These are phyloP conservation scores for Chlorociboria aeruginascens DNA, from an alignment of 495 filamentous ascomycete species.

Conservation along the genomic window DNA sequence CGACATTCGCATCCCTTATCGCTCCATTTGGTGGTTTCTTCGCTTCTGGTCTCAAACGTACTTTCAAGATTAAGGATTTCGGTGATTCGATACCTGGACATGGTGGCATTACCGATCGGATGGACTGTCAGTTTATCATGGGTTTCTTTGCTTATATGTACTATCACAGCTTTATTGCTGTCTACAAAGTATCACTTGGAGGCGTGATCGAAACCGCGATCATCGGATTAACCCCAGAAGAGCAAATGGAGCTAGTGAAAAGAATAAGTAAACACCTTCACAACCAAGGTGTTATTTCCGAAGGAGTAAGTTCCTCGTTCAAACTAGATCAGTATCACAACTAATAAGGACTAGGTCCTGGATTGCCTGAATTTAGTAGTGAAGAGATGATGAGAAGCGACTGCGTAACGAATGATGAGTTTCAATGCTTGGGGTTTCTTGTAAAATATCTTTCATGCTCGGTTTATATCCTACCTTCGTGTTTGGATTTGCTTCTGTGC, in stretches of 20 bases:
- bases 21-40: constrained; percentile 99
- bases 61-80: constrained; percentile 99
- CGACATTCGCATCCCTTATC: constrained; percentile 91
- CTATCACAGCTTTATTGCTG: constrained; percentile 92
- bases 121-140: constrained; percentile 99
- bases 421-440: constrained; percentile 2
- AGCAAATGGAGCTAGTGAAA: constrained; percentile 81
- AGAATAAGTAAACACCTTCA: constrained; percentile 74
- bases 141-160: constrained; percentile 98
- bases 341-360: constrained; percentile 13
- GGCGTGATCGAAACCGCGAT: constrained; percentile 82
- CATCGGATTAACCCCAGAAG: constrained; percentile 66
- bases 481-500: constrained; percentile 5
- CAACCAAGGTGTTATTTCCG: constrained; percentile 52
- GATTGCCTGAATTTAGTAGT: constrained; percentile 17
- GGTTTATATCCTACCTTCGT: constrained; percentile 4
- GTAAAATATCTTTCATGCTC: constrained; percentile 8
- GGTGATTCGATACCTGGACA: constrained; percentile 96
- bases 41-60: constrained; percentile 92
- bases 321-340: neutral
- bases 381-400: constrained; percentile 14
- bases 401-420: constrained; percentile 14
- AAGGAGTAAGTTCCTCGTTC: constrained; percentile 12
- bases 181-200: constrained; percentile 69
- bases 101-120: constrained; percentile 95